These are phyloP conservation scores for Mollisiaceae sp. DNA, from an alignment of 2,329 filamentous ascomycete genomes.

Conservation along the genomic window DNA sequence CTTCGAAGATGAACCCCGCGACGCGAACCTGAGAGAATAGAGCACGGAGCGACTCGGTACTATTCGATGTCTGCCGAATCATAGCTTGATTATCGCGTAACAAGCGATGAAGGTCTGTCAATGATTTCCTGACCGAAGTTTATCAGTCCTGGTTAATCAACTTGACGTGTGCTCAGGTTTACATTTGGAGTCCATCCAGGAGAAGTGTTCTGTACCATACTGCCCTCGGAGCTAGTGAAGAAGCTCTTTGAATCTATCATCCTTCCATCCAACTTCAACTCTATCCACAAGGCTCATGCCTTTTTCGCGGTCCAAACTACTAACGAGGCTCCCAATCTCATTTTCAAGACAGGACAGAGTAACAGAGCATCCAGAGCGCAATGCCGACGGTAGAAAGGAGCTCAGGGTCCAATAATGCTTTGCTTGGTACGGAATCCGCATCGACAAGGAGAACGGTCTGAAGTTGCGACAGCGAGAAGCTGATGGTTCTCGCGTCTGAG, in stretches of 20 bases:
- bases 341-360: conserved; percentile 11
- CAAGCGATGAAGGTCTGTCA: not conserved
- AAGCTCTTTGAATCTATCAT: not conserved
- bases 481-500: conserved; percentile 6
- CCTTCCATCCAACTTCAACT: not conserved
- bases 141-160: not conserved
- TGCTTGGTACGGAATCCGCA: not conserved
- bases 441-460: conserved; percentile 3
- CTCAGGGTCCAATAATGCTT: not conserved
- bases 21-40: not conserved
- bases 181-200: not conserved
- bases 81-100: not conserved
- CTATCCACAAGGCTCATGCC: not conserved
- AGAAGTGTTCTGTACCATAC: not conserved
- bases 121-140: not conserved
- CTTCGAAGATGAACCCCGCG: not conserved
- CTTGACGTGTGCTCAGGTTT: not conserved
- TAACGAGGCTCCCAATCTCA: conserved; percentile 8
- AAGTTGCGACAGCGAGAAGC: conserved; percentile 8
- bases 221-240: not conserved
- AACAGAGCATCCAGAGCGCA: conserved; percentile 4
- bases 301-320: not conserved
- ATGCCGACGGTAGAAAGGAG: conserved; percentile 1
- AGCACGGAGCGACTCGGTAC: not conserved
- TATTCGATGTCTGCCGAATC: not conserved